Evolutionary conservation across 2,329 filamentous ascomycete genomes (phyloP), one percentile per base, ranked within the genome.

Genomic region (Pyrenophora graminea): DNA sequence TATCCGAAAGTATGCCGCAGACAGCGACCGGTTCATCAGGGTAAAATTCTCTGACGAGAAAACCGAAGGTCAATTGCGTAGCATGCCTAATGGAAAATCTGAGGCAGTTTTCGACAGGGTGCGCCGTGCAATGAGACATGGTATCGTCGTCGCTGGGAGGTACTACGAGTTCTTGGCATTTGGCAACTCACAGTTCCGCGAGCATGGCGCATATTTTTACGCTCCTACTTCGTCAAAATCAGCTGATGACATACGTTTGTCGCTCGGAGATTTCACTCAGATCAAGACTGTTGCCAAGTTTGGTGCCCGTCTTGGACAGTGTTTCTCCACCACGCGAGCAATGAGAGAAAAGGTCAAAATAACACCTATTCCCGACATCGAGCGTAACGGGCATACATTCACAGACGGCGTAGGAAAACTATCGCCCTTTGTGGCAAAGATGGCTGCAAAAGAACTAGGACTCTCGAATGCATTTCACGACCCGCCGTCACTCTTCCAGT

Each of bases 331-430:
- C 0, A 99, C 94, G 0, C 79, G 89, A 53, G 85, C 88, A 9
- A 85, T 96, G 23, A 81, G 85, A 13, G 83, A 86, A 18, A 81
- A 80, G 0, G 82, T 87, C 6, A 77, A 80, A 1, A 70, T 83
- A 21, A 77, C 82, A 10, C 77, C 78, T 4, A 83, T 93, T 27
- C 72, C 80, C 0, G 94, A 97, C 58, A 82, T 97, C 17, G 77
- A 85, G 51, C 80, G 81, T 2, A 85, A 89, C 39, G 82, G 79
- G 0, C 86, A 84, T 65, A 88, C 79, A 53, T 99, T 97, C 69
- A 94, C 89, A 0, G 94, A 99, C 65, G 94, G 94, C 0, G 89
- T 97, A 3, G 94, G 94, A 1, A 95, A 91, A 68, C 90, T 99
- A n/a, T 97, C 93, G 0, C 75, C 74, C 0, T 86, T 90, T 52